Base-by-base conservation (phyloP, 2,329 filamentous ascomycete species). In the Diaporthe ilicicola region DNA sequence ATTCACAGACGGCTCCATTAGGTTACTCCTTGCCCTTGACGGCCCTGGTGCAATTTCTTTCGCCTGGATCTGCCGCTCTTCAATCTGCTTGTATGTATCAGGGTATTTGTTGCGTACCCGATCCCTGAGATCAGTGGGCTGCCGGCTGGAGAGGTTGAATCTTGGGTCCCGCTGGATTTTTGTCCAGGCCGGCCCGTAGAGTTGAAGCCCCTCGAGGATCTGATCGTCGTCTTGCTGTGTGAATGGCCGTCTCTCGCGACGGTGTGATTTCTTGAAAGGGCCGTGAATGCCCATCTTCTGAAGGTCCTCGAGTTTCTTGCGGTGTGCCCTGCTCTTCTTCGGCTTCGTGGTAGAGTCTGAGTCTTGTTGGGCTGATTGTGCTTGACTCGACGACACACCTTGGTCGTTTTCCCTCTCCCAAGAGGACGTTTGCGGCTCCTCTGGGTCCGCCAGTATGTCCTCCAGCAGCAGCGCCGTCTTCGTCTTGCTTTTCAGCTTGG, bases 51-150 rank as follows among this genome's bases (percentile, higher is more conserved):
- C 71, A 10, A 78, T 77, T 17, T 86, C 82, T 74, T 85, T 83
- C 71, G 82, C 76, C 55, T 85, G 84, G 69, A 87, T 83, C 4
- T 82, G 81, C 39, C 86, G 85, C 78, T 89, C 89, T 75, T 90
- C 88, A 55, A 89, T 88, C 67, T 82, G 81, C 29, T 85, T 82
- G 74, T 89, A 91, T 39, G 88, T 86, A 17, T 85, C 85, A 3
- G 88, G 87, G 74, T 90, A 90, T 74, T 90, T 91, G 79, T 91
- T 92, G 53, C 90, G 85, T 39, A 91, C 84, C 27, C 90, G 84
- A 73, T 92, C 90, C 72, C 90, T 83, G 65, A 92, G 78, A 75
- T 92, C 90, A 0, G 89, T 92, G 1, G 90, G 89, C 73, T 90
- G 87, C 54, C 90, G 83, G 71, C 78, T 87, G 5, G 86, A 84